Evolutionary conservation across 352 stramenopile species (phyloP), one percentile per base, ranked within the genome.

Genomic region (Phytophthora chlamydospora): DNA sequence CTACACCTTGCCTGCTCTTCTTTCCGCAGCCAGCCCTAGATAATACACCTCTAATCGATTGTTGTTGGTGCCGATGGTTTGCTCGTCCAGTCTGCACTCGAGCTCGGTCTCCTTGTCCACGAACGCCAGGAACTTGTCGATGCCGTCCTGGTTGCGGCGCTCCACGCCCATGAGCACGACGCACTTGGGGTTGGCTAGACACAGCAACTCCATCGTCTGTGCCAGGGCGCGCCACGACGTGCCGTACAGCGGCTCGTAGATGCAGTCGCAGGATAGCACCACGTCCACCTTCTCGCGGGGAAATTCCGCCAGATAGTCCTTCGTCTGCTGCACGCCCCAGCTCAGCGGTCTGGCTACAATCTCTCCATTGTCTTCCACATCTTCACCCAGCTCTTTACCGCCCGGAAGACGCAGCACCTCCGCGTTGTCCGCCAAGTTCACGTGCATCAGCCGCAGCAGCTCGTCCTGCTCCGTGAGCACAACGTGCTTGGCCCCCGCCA

Each of bases 181-280:
- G 24, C 73, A 83, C 11, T 62, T 61, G 0, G 79, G 73, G 66
- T 89, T 88, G 6, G 70, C 57, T 4, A 69, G 12, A 48, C 85
- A 92, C 14, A 96, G 34, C 8, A 84, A 68, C 58, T 96, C 81
- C 77, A 98, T 96, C 1, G 87, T 92, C 64, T 97, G 80, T 16
- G 89, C 90, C 31, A 98, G 62, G 12, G 73, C 71, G 41, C 85
- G 73, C 92, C 92, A 98, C 12, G 85, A 95, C 53, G 90, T 78
- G 51, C 95, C 95, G 67, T 98, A 98, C 21, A 98, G 75, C 39
- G 91, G 92, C 71, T 98, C 87, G 72, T 97, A 98, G 46, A 98
- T 91, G 76, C 93, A 98, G 74, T 98, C 95, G 63, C 93, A 98
- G 47, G 95, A 97, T 6, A 98, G 68, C 44, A 98, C 88, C 36